A percentile compares a stretch with the other conserved stretches of the same genome.
phyloP scores from a whole-genome alignment of 306 rosid species.

The Dryas alaskensis region DNA sequence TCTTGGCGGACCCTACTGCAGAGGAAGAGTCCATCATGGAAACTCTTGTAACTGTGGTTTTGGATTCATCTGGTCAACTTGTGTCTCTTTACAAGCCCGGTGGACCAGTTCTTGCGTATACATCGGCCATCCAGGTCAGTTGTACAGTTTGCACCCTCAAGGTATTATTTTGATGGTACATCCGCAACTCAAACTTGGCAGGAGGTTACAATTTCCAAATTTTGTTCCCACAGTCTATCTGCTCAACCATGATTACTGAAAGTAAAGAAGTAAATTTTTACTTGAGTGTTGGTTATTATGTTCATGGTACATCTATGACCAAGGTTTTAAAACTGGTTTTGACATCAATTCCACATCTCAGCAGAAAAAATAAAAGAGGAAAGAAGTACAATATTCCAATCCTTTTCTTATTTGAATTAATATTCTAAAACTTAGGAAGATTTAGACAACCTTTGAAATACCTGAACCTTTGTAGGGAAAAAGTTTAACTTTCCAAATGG shows the following conservation, averaged over 20 bases:
- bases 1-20: conserved; percentile 81
- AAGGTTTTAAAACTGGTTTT: background rate
- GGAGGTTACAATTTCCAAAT: background rate
- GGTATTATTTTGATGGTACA: conserved; percentile 9
- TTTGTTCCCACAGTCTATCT: background rate
- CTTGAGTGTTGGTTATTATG: background rate
- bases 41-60: conserved; percentile 71
- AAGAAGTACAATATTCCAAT: background rate
- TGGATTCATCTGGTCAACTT: conserved; percentile 70
- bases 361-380: background rate
- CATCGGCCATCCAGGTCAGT: conserved; percentile 75
- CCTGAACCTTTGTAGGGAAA: background rate
- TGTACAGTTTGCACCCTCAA: conserved; percentile 6
- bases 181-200: background rate
- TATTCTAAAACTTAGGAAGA: background rate
- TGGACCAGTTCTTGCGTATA: conserved; percentile 68
- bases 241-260: background rate
- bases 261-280: background rate
- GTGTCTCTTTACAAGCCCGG: conserved; percentile 90
- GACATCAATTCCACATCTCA: background rate
- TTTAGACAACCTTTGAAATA: background rate
- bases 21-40: conserved; percentile 91
- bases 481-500: background rate
- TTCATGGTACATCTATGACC: background rate
- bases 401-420: background rate